Conservation (phyloP, 2,329 filamentous ascomycete genomes). For the Calonectria multiphialidica region DNA sequence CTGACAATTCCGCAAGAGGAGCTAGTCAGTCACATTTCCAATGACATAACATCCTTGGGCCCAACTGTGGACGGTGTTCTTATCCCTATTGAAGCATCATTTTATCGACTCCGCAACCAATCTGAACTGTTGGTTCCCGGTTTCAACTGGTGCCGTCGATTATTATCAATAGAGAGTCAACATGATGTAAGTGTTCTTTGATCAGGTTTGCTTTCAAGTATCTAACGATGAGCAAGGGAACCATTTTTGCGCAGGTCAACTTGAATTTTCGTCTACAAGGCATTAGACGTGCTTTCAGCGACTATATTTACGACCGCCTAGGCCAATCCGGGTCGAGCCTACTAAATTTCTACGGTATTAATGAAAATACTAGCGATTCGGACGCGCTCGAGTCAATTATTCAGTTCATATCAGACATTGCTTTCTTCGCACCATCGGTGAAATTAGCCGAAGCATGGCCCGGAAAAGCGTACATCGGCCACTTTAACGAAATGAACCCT, state of each 20-base stretch:
- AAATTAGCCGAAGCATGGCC: neutral
- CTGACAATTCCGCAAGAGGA: slow-evolving; percentile 8
- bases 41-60: neutral
- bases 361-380: neutral
- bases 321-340: neutral
- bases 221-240: neutral
- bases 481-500: slow-evolving; percentile 18
- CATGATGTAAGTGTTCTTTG: slow-evolving; percentile 1
- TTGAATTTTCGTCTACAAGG: neutral
- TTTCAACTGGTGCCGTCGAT: neutral
- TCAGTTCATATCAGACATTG: neutral
- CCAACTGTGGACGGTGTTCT: neutral
- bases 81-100: neutral
- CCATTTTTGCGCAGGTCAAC: neutral
- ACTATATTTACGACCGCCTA: neutral
- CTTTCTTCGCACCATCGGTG: neutral
- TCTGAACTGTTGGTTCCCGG: neutral
- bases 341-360: neutral
- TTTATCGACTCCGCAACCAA: neutral
- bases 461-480: neutral
- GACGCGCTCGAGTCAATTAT: neutral
- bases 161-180: slow-evolving; percentile 3
- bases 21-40: neutral
- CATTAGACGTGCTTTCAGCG: neutral
- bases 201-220: neutral